Conservation (phyloP, 192 early-diverging fungal species). For the Backusella circina region DNA sequence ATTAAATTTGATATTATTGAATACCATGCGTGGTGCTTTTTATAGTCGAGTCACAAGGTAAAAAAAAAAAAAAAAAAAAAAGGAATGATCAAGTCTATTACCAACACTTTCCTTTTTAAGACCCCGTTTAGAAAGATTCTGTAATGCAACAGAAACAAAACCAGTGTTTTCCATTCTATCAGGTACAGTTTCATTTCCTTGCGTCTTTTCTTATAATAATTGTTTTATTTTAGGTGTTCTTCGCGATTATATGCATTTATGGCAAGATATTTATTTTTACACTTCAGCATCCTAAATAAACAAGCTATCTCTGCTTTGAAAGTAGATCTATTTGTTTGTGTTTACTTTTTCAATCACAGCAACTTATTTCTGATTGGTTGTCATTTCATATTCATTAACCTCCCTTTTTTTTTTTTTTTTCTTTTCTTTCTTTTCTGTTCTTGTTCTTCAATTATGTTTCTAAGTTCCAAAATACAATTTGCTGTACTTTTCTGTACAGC, state of each 20-base stretch:
- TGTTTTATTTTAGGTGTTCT: slow-evolving; percentile 39
- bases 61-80: slow-evolving; percentile 24
- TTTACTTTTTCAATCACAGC: too few relatives aligned
- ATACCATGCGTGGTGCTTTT: slow-evolving; percentile 81
- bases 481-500: not conserved
- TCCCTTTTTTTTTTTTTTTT: not conserved
- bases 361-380: not conserved
- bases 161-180: slow-evolving; percentile 75
- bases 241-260: slow-evolving; percentile 83
- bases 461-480: not conserved
- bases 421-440: not conserved
- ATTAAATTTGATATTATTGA: slow-evolving; percentile 69
- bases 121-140: slow-evolving; percentile 58
- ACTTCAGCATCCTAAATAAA: slow-evolving; percentile 53
- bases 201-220: not conserved
- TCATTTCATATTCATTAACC: not conserved
- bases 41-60: slow-evolving; percentile 76
- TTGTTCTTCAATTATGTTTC: not conserved
- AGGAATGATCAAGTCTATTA: not conserved
- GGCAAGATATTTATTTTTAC: slow-evolving; percentile 89
- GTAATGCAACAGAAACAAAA: slow-evolving; percentile 62
- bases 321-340: too few relatives aligned
- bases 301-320: not conserved
- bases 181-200: slow-evolving; percentile 28
- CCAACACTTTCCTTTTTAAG: slow-evolving; percentile 21